Conservation (phyloP, 805 yeast genomes). For the Saturnispora bothae region DNA sequence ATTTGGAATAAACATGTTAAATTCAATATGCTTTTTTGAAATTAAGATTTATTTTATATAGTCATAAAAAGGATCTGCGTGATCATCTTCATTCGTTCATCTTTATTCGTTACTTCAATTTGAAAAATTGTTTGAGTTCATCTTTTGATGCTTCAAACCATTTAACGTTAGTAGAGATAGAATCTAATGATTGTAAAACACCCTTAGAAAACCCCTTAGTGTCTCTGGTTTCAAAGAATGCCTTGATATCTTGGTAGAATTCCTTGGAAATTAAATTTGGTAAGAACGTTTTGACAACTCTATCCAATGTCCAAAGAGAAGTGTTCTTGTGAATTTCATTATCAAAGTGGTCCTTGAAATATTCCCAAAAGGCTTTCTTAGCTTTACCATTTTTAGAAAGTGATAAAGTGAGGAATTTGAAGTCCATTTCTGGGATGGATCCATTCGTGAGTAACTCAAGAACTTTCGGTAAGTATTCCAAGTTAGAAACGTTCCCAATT, state of each 20-base stretch:
- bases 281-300: conserved; percentile 27
- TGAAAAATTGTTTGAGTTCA: conserved; percentile 35
- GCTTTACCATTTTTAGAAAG: conserved; percentile 37
- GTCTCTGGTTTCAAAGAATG: conserved; percentile 37
- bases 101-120: too few relatives aligned
- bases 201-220: conserved; percentile 50
- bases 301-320: conserved; percentile 27
- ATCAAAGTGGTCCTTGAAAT: conserved; percentile 38
- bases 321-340: conserved; percentile 30
- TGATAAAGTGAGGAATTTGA: conserved; percentile 38
- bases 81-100: too few relatives aligned
- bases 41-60: too few relatives aligned
- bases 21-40: too few relatives aligned
- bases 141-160: conserved; percentile 41
- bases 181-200: conserved; percentile 45
- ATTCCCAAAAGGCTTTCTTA: conserved; percentile 38
- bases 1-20: too few relatives aligned
- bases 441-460: conserved; percentile 33
- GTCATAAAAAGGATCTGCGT: too few relatives aligned
- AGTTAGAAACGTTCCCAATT: conserved; percentile 36
- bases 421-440: conserved; percentile 47
- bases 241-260: conserved; percentile 28
- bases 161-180: conserved; percentile 35
- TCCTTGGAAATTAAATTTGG: conserved; percentile 27
- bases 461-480: conserved; percentile 29